Conservation (phyloP, 805 yeast species). For the Candida endomychidarum region DNA sequence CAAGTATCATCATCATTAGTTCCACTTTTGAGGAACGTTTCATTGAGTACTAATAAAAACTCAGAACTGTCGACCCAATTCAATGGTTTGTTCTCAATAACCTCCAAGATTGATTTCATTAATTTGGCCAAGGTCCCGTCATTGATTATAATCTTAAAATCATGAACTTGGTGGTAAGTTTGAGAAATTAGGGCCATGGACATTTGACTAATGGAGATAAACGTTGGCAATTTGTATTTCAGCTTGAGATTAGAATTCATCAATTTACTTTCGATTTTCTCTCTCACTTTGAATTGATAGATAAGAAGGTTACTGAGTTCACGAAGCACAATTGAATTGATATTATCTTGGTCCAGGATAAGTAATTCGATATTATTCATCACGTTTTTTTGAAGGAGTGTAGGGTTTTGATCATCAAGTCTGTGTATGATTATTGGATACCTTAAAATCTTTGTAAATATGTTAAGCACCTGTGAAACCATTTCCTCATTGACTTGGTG, state of each 20-base stretch:
- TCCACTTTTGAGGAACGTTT: slow-evolving; percentile 24
- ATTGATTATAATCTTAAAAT: slow-evolving; percentile 36
- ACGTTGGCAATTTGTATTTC: slow-evolving; percentile 56
- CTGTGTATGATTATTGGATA: slow-evolving; percentile 69
- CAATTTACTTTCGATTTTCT: slow-evolving; percentile 56
- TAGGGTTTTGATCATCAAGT: slow-evolving; percentile 50
- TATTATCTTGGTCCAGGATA: slow-evolving; percentile 24
- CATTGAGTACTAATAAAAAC: slow-evolving; percentile 37
- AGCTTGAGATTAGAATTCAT: slow-evolving; percentile 29
- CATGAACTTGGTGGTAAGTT: slow-evolving; percentile 31
- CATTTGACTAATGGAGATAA: slow-evolving; percentile 55
- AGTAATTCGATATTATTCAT: slow-evolving; percentile 46
- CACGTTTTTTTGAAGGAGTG: slow-evolving; percentile 64
- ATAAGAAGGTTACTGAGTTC: slow-evolving; percentile 54
- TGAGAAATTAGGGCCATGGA: slow-evolving; percentile 43
- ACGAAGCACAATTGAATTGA: slow-evolving; percentile 47
- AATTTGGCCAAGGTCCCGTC: slow-evolving; percentile 49
- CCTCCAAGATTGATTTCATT: slow-evolving; percentile 51
- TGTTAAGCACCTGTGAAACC: slow-evolving; percentile 52
- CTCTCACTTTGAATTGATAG: slow-evolving; percentile 62
- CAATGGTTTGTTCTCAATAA: slow-evolving; percentile 45
- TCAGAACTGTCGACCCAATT: slow-evolving; percentile 57
- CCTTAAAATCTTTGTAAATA: slow-evolving; percentile 63
- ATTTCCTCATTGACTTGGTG: slow-evolving; percentile 30
- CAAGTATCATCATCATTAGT: slow-evolving; percentile 29